Percentiles rank a stretch among this genome's conserved stretches.
These are phyloP conservation scores for Metarhizium anisopliae DNA, from an alignment of 2,329 filamentous ascomycete species.

Conservation along the genomic window DNA sequence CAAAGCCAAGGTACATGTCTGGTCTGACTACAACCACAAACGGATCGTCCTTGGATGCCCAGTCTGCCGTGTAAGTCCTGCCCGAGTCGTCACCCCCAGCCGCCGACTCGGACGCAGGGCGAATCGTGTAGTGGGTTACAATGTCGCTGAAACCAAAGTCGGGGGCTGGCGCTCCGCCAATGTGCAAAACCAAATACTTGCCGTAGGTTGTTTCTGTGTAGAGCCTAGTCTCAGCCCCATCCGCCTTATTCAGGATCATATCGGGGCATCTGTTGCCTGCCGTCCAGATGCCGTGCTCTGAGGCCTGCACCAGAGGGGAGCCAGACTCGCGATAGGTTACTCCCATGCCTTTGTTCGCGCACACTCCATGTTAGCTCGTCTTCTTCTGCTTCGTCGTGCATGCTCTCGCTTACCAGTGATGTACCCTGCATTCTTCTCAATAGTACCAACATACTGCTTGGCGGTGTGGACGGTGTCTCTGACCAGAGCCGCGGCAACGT, in stretches of 20 bases:
- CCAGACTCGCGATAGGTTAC: conserved; percentile 27
- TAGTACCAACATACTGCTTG: conserved; percentile 36
- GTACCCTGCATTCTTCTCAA: conserved; percentile 37
- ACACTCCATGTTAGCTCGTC: neutral
- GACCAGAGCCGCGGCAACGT: conserved; percentile 36
- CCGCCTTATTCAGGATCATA: conserved; percentile 15
- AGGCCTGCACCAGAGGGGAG: conserved; percentile 25
- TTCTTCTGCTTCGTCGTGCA: neutral
- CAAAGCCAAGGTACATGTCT: conserved; percentile 31
- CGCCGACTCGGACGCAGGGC: neutral
- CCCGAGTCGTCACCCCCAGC: neutral
- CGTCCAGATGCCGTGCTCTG: conserved; percentile 25
- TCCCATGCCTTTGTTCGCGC: conserved; percentile 26
- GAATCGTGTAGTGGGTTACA: conserved; percentile 2
- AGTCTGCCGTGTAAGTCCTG: conserved; percentile 20
- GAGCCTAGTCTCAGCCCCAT: conserved; percentile 15
- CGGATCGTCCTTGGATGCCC: conserved; percentile 16
- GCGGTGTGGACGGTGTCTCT: conserved; percentile 34
- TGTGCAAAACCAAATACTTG: conserved; percentile 19
- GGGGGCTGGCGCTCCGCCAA: conserved; percentile 7
- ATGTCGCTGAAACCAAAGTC: conserved; percentile 5
- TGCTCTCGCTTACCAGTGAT: conserved; percentile 30
- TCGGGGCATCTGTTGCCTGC: conserved; percentile 30
- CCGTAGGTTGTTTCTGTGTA: conserved; percentile 25
- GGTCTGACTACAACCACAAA: conserved; percentile 27